Evolutionary conservation across 2,329 filamentous ascomycete species (phyloP).

Genomic region (Zymoseptoria passerinii): DNA sequence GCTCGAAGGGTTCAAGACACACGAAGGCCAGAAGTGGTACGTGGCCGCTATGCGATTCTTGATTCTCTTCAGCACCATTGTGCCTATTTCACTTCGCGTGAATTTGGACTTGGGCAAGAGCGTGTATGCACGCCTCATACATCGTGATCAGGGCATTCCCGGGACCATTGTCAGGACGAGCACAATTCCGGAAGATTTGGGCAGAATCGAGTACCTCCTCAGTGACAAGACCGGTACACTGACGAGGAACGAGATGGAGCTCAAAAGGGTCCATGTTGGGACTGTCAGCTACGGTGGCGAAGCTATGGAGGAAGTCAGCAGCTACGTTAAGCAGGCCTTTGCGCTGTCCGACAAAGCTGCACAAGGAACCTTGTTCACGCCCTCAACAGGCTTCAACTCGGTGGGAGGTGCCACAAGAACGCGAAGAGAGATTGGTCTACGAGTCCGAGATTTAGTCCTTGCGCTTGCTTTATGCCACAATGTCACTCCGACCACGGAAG

Average conservation of each 20-base stretch:
- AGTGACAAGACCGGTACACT: constrained; percentile 98
- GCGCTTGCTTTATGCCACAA: constrained; percentile 94
- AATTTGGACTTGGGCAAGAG: constrained; percentile 97
- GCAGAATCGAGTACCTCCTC: constrained; percentile 88
- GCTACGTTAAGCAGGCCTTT: constrained; percentile 81
- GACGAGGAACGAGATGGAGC: constrained; percentile 75
- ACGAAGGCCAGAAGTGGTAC: constrained; percentile 63
- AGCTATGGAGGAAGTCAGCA: constrained; percentile 91
- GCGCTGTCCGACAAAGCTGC: constrained; percentile 34
- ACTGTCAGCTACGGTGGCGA: constrained; percentile 98
- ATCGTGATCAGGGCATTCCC: constrained; percentile 79
- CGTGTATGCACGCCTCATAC: constrained; percentile 92
- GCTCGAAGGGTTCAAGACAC: constrained; percentile 67
- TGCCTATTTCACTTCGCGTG: constrained; percentile 90
- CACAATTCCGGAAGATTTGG: constrained; percentile 93
- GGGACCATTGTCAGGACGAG: constrained; percentile 91
- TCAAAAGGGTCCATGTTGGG: constrained; percentile 97
- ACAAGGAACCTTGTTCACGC: constrained; percentile 54
- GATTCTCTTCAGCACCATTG: constrained; percentile 97
- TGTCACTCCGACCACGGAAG: constrained; percentile 83
- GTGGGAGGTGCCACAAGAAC: constrained; percentile 58
- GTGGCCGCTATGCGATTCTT: constrained; percentile 97
- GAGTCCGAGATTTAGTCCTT: constrained; percentile 86
- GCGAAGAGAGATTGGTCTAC: constrained; percentile 82
- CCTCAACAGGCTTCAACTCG: constrained; percentile 59